These are phyloP conservation scores for Candida schatavii DNA, from an alignment of 805 yeast genomes.

Conservation along the genomic window DNA sequence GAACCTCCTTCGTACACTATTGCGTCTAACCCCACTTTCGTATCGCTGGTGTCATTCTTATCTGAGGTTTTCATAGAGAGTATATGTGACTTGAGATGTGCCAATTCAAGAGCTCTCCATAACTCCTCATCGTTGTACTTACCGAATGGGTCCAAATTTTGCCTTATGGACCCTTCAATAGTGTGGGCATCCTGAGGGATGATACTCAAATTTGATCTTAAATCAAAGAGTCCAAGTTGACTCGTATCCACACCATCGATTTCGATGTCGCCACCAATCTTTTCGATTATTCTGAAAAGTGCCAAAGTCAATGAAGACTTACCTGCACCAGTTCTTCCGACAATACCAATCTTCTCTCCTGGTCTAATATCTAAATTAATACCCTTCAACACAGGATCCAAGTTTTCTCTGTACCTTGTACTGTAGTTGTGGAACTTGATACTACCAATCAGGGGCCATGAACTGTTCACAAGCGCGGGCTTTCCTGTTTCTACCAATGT, in stretches of 20 bases:
- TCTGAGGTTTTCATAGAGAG: constrained; percentile 20
- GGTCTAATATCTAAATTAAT: constrained; percentile 20
- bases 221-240: constrained; percentile 22
- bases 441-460: constrained; percentile 25
- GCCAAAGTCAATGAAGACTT: constrained; percentile 28
- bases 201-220: constrained; percentile 24
- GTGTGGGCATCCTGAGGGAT: constrained; percentile 29
- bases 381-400: constrained; percentile 24
- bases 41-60: constrained; percentile 10
- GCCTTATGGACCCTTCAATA: constrained; percentile 23
- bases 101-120: constrained; percentile 23
- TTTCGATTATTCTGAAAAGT: constrained; percentile 26
- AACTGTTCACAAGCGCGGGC: constrained; percentile 11
- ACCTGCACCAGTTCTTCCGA: constrained; percentile 32
- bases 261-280: constrained; percentile 21
- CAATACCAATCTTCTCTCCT: constrained; percentile 26
- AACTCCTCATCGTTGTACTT: constrained; percentile 19
- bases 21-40: constrained; percentile 12
- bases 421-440: constrained; percentile 22
- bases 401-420: constrained; percentile 22
- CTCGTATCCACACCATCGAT: constrained; percentile 23
- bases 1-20: constrained; percentile 22
- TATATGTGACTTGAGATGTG: constrained; percentile 24
- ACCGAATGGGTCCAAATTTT: constrained; percentile 26
- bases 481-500: constrained; percentile 11